Percentiles rank a stretch among this genome's conserved stretches.
Evolutionary conservation across 2,329 filamentous ascomycete genomes (phyloP).

Genomic region (Penicillium sp.): DNA sequence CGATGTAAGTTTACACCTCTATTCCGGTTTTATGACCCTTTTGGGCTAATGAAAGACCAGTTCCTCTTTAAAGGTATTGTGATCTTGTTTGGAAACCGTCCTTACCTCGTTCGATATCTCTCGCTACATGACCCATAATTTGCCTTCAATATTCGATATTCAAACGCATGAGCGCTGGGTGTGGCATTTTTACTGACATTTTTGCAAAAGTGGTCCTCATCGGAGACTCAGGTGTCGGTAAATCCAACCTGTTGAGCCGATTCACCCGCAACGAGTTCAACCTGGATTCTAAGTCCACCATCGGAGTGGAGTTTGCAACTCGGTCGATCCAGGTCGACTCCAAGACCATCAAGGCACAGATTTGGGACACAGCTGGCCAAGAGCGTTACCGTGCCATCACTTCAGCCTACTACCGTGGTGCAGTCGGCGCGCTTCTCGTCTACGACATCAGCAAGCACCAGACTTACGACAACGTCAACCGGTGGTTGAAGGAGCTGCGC

Average conservation of each 20-base stretch:
- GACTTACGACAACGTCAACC: constrained; percentile 97
- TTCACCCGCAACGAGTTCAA: constrained; percentile 99
- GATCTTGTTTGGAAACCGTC: constrained; percentile 20
- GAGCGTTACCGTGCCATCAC: constrained; percentile 99
- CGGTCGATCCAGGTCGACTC: constrained; percentile 97
- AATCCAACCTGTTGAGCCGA: constrained; percentile 98
- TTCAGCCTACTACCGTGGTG: constrained; percentile 96
- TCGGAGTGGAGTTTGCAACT: constrained; percentile 98
- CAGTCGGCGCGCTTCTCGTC: constrained; percentile 92
- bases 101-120: constrained; percentile 4
- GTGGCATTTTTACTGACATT: constrained; percentile 16
- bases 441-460: constrained; percentile 99
- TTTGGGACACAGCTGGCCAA: constrained; percentile 99
- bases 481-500: constrained; percentile 97
- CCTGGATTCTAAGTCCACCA: constrained; percentile 98
- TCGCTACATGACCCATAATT: constrained; percentile 12
- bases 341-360: constrained; percentile 99
- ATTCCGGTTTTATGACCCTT: constrained; percentile 2
- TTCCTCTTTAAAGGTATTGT: constrained; percentile 95
- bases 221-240: constrained; percentile 98
- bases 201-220: constrained; percentile 77
- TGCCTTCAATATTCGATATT: not conserved
- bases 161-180: not conserved
- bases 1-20: constrained; percentile 64
- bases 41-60: constrained; percentile 46